Conservation (phyloP, 306 rosid genomes). For the Vigna radiata region DNA sequence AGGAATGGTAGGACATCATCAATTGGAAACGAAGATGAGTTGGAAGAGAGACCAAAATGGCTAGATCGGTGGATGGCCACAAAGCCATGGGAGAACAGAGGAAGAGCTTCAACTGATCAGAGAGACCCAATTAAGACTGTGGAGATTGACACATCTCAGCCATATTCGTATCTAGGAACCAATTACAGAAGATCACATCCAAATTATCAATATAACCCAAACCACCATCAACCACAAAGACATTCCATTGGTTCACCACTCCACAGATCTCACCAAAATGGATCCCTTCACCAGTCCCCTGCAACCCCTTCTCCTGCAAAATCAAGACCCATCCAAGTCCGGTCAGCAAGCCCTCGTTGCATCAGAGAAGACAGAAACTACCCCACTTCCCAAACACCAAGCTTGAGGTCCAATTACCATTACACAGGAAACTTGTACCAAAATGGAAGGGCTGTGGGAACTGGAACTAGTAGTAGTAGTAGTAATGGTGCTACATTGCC, state of each 20-base stretch:
- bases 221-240: slow-evolving; percentile 70
- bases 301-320: slow-evolving; percentile 86
- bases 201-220: slow-evolving; percentile 67
- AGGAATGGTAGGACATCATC: slow-evolving; percentile 77
- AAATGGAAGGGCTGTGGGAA: slow-evolving; percentile 53
- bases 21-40: slow-evolving; percentile 78
- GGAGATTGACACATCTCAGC: slow-evolving; percentile 89
- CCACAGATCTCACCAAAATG: slow-evolving; percentile 64
- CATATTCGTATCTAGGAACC: slow-evolving; percentile 69
- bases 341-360: slow-evolving; percentile 82
- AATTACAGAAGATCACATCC: slow-evolving; percentile 75
- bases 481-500: slow-evolving; percentile 62
- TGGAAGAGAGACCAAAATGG: slow-evolving; percentile 84
- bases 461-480: slow-evolving; percentile 42
- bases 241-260: slow-evolving; percentile 68
- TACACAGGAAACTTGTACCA: slow-evolving; percentile 63
- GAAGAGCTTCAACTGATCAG: slow-evolving; percentile 88
- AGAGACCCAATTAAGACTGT: slow-evolving; percentile 84
- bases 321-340: slow-evolving; percentile 72
- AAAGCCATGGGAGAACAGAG: slow-evolving; percentile 87
- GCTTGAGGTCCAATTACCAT: slow-evolving; percentile 80
- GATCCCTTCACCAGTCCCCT: slow-evolving; percentile 60
- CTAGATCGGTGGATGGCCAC: slow-evolving; percentile 81
- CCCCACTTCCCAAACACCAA: slow-evolving; percentile 83
- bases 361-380: slow-evolving; percentile 69